These are phyloP conservation scores for Citrus hindsii DNA, from an alignment of 345 rosid species.

Conservation along the genomic window DNA sequence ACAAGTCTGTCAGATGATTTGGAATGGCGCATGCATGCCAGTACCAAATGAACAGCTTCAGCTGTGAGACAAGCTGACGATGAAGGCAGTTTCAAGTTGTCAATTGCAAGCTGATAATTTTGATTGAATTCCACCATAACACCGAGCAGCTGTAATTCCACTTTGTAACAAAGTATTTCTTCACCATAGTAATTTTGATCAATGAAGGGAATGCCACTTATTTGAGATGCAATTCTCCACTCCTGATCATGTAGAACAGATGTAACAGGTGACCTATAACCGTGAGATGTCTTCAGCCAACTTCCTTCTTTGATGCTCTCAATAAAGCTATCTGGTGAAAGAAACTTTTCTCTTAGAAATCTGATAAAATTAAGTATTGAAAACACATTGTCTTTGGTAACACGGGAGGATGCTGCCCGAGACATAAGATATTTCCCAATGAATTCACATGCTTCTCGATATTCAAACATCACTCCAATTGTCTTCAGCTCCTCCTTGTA, in stretches of 20 bases:
- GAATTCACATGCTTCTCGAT: conserved; percentile 47
- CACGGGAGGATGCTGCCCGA: conserved; percentile 33
- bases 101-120: conserved; percentile 30
- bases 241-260: conserved; percentile 46
- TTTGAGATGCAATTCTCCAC: conserved; percentile 49
- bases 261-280: conserved; percentile 42
- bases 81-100: conserved; percentile 34
- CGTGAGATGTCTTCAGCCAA: conserved; percentile 51
- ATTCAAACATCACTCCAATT: conserved; percentile 63
- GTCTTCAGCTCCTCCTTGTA: conserved; percentile 45
- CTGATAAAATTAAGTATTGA: conserved; percentile 56
- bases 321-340: conserved; percentile 43
- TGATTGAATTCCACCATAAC: conserved; percentile 34
- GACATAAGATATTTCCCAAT: conserved; percentile 56
- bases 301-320: conserved; percentile 24
- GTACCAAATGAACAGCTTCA: conserved; percentile 41
- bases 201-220: conserved; percentile 55
- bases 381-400: conserved; percentile 36
- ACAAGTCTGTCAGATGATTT: conserved; percentile 16
- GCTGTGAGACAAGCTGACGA: conserved; percentile 18
- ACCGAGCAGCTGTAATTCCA: conserved; percentile 58
- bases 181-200: conserved; percentile 40
- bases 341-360: conserved; percentile 30
- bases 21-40: conserved; percentile 34
- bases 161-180: conserved; percentile 26